Evolutionary conservation across 306 rosid genomes (phyloP), one percentile per base, ranked within the genome.

Genomic region (Pyrus communis): DNA sequence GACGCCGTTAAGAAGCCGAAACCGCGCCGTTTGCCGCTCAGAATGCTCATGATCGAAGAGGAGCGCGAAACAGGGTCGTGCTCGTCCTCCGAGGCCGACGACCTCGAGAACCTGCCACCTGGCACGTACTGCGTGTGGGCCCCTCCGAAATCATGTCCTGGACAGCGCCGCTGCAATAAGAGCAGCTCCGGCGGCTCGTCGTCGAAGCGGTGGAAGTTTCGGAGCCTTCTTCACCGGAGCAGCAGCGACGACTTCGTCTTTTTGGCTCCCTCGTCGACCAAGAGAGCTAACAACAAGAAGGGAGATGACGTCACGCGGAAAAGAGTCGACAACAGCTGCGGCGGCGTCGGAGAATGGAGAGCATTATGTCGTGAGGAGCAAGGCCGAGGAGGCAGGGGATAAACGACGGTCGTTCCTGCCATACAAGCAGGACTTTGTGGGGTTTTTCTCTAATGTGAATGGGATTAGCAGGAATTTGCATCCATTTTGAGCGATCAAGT

Each of bases 51-150:
- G 97, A 85, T 78, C 49, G 98, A 92, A 75, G 96, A 92, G 68
- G 91, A 89, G 54, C 81, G 86, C 9, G 92, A 88, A 63, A 65
- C 89, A 52, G 75, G 91, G 67, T 86, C 97, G 27, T 72, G 74
- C 64, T 87, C 96, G 1, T 88, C 96, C 4, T 90, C 93, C n/a
- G 91, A 83, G 80, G 71, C 84, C 11, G 95, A 86, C 60, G 91
- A 90, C 2, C 90, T 87, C 13, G 87, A 80, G 55, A 84, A 84
- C 18, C 72, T 88, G 17, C 57, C 82, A 9, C 72, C 77, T 1
- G 97, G 77, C 11, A 80, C 85, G 0, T 96, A 87, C 83, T 96
- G 98, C 68, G 85, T 86, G 9, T 96, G 99, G 99, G 70, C 83
- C 28, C 93, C 98, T 58, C 60, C 81, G 42, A 27, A 69, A 45